phyloP scores from a whole-genome alignment of 176 grass and related monocot genomes.

The Juncus effusus region DNA sequence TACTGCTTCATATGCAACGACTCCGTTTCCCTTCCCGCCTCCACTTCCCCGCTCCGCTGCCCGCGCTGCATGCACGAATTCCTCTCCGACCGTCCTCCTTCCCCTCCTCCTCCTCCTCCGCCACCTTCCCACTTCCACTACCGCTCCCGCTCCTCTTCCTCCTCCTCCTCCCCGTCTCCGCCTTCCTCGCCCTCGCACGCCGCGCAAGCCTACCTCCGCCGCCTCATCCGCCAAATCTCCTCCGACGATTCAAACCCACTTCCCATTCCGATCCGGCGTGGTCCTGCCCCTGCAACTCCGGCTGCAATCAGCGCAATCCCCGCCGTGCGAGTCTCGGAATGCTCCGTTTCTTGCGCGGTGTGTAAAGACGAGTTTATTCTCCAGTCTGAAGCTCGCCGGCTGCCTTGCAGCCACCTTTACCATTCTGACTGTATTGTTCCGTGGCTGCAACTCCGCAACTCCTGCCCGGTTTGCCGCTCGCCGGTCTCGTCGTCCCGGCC shows the following conservation, averaged over 20 bases:
- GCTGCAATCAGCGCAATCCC: constrained; percentile 64
- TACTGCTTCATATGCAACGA: constrained; percentile 32
- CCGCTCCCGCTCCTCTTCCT: constrained; percentile 1
- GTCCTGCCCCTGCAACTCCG: constrained; percentile 41
- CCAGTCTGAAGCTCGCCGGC: constrained; percentile 37
- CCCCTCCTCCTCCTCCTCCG: constrained; percentile 14
- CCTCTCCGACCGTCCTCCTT: constrained; percentile 38
- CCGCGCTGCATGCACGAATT: constrained; percentile 52
- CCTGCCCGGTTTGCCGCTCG: constrained; percentile 88
- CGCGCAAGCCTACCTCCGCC: constrained; percentile 38
- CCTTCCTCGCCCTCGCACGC: constrained; percentile 11
- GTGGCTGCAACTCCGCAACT: constrained; percentile 78
- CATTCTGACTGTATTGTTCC: constrained; percentile 76
- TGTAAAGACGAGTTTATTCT: constrained; percentile 76
- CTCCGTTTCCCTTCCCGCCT: not conserved
- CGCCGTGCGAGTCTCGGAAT: constrained; percentile 49
- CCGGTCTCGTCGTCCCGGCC: constrained; percentile 32
- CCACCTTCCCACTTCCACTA: constrained; percentile 25
- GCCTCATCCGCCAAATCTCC: constrained; percentile 26
- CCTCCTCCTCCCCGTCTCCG: constrained; percentile 7
- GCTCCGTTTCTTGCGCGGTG: constrained; percentile 46
- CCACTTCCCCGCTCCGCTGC: constrained; percentile 27
- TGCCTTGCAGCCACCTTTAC: constrained; percentile 78
- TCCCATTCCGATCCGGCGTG: not conserved
- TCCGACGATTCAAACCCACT: constrained; percentile 16